phyloP scores from a whole-genome alignment of 345 rosid species.

The Citrus cavaleriei region DNA sequence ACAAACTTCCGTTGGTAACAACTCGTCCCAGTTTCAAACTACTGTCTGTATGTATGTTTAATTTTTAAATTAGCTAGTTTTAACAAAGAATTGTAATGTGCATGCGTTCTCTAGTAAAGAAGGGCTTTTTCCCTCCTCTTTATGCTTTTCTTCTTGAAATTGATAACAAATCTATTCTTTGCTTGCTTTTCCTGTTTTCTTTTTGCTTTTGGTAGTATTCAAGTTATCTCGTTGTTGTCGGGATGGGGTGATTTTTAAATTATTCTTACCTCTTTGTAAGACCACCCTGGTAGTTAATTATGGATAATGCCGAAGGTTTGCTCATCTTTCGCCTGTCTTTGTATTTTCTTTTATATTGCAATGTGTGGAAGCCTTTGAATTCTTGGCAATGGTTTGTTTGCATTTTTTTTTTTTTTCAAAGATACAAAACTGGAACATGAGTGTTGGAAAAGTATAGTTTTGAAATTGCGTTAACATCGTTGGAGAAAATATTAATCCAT shows the following conservation, averaged over 20 bases:
- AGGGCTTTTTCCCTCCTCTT: neutral
- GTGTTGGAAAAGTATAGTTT: neutral
- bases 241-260: neutral
- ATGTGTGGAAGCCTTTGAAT: neutral
- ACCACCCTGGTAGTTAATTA: conserved; percentile 10
- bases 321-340: neutral
- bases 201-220: conserved; percentile 1
- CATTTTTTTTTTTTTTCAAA: neutral
- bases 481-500: neutral
- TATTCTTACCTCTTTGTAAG: neutral
- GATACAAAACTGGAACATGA: neutral
- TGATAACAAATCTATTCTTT: conserved; percentile 24
- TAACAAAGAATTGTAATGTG: neutral
- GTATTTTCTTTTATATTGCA: neutral
- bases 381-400: neutral
- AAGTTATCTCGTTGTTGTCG: neutral
- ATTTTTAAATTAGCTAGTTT: neutral
- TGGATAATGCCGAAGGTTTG: conserved; percentile 39
- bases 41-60: conserved; percentile 29
- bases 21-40: conserved; percentile 15
- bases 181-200: conserved; percentile 15
- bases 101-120: neutral
- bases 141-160: conserved; percentile 22
- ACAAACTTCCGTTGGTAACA: conserved; percentile 35
- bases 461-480: neutral